phyloP scores from a whole-genome alignment of 495 filamentous ascomycete genomes.

The Trichoderma erinaceum region DNA sequence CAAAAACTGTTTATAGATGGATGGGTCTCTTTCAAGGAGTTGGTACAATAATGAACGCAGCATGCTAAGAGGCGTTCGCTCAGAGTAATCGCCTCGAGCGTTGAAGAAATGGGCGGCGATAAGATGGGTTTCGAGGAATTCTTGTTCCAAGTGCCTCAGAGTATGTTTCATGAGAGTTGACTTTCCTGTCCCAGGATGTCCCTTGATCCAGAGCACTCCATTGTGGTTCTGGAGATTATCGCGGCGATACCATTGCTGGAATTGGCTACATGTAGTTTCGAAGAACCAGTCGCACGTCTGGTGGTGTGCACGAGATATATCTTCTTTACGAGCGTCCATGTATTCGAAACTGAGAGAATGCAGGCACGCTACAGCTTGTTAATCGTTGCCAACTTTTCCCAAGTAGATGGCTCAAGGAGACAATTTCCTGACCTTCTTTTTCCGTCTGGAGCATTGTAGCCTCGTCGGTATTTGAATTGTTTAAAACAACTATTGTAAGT shows the following conservation, averaged over 20 bases:
- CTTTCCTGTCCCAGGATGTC: slow-evolving; percentile 25
- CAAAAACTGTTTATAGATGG: slow-evolving; percentile 5
- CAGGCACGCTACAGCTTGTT: not conserved
- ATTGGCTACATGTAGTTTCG: slow-evolving; percentile 12
- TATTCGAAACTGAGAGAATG: not conserved
- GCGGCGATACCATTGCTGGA: slow-evolving; percentile 14
- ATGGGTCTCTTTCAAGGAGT: slow-evolving; percentile 17
- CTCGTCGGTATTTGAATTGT: not conserved
- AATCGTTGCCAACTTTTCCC: not conserved
- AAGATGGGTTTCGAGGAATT: slow-evolving; percentile 12
- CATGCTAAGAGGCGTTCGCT: slow-evolving; percentile 34
- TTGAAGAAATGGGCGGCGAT: slow-evolving; percentile 46
- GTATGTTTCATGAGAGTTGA: slow-evolving; percentile 25
- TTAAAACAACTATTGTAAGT: not conserved
- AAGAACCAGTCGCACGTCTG: slow-evolving; percentile 20
- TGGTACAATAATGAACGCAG: slow-evolving; percentile 39
- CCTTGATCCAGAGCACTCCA: slow-evolving; percentile 25
- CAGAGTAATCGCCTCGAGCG: slow-evolving; percentile 28
- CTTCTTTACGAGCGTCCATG: not conserved
- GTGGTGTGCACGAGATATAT: slow-evolving; percentile 6
- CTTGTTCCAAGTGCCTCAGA: slow-evolving; percentile 8
- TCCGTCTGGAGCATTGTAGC: not conserved
- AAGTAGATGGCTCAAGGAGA: not conserved
- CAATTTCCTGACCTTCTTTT: not conserved
- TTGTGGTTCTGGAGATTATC: slow-evolving; percentile 7